Percentiles rank a stretch among this genome's conserved stretches.
phyloP scores from a whole-genome alignment of 805 yeast genomes.

The Candida piceae region DNA sequence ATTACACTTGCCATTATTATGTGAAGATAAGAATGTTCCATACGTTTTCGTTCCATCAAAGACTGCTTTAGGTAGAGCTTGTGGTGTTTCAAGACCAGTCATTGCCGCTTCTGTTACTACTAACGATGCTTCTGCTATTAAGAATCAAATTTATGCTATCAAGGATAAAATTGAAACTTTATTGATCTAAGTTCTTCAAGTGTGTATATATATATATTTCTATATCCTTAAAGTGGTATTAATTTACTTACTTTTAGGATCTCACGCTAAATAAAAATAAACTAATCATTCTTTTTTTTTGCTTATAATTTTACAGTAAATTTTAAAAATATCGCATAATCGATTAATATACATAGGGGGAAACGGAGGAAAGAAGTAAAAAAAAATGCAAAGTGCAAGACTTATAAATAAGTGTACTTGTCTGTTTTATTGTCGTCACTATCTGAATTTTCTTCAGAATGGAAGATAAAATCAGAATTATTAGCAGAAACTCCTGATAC shows the following conservation, averaged over 20 bases:
- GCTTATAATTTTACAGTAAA: too few relatives aligned
- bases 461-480: constrained; percentile 3
- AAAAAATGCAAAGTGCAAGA: not conserved
- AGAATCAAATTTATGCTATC: constrained; percentile 93
- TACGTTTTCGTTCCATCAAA: constrained; percentile 98
- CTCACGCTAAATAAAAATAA: too few relatives aligned
- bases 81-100: constrained; percentile 99
- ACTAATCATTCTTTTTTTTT: too few relatives aligned
- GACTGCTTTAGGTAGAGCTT: constrained; percentile 98
- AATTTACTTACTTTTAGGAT: not conserved
- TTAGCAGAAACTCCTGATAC: not conserved
- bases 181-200: constrained; percentile 53
- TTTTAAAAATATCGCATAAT: too few relatives aligned
- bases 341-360: not conserved
- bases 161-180: constrained; percentile 99
- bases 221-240: not conserved
- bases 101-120: constrained; percentile 98
- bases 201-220: not conserved
- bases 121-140: constrained; percentile 96
- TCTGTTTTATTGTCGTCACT: not conserved
- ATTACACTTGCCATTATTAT: constrained; percentile 92
- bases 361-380: not conserved
- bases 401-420: not conserved
- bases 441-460: not conserved
- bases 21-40: constrained; percentile 99